Base-by-base conservation (phyloP, 306 rosid species). In the Trichosanthes truncata region DNA sequence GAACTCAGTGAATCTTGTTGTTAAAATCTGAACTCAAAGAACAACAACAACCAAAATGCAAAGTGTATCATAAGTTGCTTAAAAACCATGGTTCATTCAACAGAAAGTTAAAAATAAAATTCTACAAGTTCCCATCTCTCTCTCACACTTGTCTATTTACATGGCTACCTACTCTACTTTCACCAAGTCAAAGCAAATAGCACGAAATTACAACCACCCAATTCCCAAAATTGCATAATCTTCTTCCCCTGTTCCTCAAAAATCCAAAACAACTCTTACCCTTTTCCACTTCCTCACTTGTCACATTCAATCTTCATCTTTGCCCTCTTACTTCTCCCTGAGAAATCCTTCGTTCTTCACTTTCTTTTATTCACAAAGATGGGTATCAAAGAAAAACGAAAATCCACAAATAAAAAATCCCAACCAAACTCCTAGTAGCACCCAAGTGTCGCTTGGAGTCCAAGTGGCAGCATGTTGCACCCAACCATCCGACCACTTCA, bases 1-100 rank as follows among this genome's bases (percentile, higher is more conserved):
- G 89, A 93, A 89, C 84, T 89, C 87, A 84, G 82, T 78, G 85
- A 86, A 83, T 87, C 87, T 68, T 83, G 85, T 83, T 92, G 97
- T 82, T 86, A 83, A 68, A 92, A 85, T 86, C 95, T 89, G 67
- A 89, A 81, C 90, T 79, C 86, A 48, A 87, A 81, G 73, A 88
- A 79, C 83, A 84, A 65, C 81, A 83, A 81, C 12, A 86, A 82
- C 72, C 85, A 82, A 79, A 87, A 62, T 78, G 56, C 61, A n/a
- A 62, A 31, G 29, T 78, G 59, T 63, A 78, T 12, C 48, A 78
- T 43, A 62, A 43, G 57, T 60, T 45, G 80, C 60, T 41, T 78
- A 62, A 14, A 45, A 45, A 62, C 69, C 81, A 63, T 61, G 25
- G 26, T 62, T 78, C 81, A 78, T n/a, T 78, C 31, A 78, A 78